phyloP scores from a whole-genome alignment of 495 filamentous ascomycete genomes.

The Lasiosphaeria hispida region DNA sequence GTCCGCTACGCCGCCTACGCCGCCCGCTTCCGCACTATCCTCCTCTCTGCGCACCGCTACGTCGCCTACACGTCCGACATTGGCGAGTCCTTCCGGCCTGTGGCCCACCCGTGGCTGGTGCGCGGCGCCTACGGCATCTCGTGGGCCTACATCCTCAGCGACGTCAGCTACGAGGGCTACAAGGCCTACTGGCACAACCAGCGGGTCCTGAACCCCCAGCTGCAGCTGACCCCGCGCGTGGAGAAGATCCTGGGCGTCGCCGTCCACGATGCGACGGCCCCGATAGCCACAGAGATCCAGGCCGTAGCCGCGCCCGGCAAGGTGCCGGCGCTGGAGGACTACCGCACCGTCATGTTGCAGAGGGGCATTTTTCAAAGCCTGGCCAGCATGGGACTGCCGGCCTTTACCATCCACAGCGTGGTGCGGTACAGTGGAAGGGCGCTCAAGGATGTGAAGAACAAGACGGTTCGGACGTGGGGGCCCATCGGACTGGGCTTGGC shows the following conservation, averaged over 20 bases:
- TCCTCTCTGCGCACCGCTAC: conserved; percentile 89
- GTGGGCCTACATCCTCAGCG: conserved; percentile 88
- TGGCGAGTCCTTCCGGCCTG: conserved; percentile 91
- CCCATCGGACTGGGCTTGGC: conserved; percentile 89
- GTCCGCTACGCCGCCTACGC: conserved; percentile 93
- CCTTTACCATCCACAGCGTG: conserved; percentile 91
- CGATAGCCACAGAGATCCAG: background rate
- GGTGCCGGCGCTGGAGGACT: conserved; percentile 86
- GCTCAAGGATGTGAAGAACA: conserved; percentile 75
- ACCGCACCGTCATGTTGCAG: conserved; percentile 85
- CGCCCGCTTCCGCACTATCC: conserved; percentile 78
- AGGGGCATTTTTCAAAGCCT: conserved; percentile 84
- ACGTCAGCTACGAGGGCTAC: conserved; percentile 92
- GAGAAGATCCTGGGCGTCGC: conserved; percentile 35
- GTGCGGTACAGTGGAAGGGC: conserved; percentile 82
- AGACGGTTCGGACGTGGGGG: conserved; percentile 71
- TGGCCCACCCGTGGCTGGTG: conserved; percentile 82
- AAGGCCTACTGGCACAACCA: conserved; percentile 88
- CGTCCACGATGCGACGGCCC: conserved; percentile 6
- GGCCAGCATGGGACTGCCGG: conserved; percentile 90
- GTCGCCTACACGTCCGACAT: conserved; percentile 97
- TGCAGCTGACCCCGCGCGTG: conserved; percentile 41
- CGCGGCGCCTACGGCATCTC: conserved; percentile 83
- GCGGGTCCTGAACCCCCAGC: conserved; percentile 49
- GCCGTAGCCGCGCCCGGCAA: conserved; percentile 35